Evolutionary conservation across 2,329 filamentous ascomycete genomes (phyloP).

Genomic region (Cladosporium cucumerinum): DNA sequence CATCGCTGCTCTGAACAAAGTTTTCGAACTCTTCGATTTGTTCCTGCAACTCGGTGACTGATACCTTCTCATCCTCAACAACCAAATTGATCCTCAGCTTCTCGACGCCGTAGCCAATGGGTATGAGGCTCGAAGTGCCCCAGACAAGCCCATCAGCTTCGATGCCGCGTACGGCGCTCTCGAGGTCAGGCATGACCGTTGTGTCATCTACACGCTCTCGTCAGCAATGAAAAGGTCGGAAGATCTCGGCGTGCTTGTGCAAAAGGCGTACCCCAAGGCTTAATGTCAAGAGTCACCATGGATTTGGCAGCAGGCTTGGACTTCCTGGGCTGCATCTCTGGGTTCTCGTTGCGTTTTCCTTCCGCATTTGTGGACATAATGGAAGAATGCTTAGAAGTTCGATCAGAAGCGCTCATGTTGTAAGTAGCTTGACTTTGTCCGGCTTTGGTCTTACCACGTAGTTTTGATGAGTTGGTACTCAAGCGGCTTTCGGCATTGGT

Average conservation of each 20-base stretch:
- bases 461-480: background rate
- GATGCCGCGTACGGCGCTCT: conserved; percentile 75
- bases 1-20: conserved; percentile 89
- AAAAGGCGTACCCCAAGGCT: conserved; percentile 79
- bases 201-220: conserved; percentile 70
- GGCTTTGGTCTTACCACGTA: background rate
- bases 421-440: background rate
- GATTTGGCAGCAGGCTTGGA: conserved; percentile 91
- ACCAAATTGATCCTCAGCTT: conserved; percentile 99
- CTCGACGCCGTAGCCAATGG: conserved; percentile 95
- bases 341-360: conserved; percentile 37
- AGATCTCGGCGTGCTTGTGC: background rate
- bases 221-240: background rate
- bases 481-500: background rate
- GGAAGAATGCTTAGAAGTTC: background rate
- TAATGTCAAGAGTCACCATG: conserved; percentile 90
- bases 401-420: background rate
- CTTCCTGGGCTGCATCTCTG: conserved; percentile 94
- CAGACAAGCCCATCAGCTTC: conserved; percentile 93
- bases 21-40: conserved; percentile 85
- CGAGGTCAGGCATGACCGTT: conserved; percentile 82
- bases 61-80: conserved; percentile 95
- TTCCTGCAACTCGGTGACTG: conserved; percentile 79
- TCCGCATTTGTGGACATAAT: background rate
- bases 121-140: conserved; percentile 84